Percentiles rank a stretch among this genome's conserved stretches.
These are phyloP conservation scores for Penicillium tannophilum DNA, from an alignment of 495 filamentous ascomycete species.

Conservation along the genomic window DNA sequence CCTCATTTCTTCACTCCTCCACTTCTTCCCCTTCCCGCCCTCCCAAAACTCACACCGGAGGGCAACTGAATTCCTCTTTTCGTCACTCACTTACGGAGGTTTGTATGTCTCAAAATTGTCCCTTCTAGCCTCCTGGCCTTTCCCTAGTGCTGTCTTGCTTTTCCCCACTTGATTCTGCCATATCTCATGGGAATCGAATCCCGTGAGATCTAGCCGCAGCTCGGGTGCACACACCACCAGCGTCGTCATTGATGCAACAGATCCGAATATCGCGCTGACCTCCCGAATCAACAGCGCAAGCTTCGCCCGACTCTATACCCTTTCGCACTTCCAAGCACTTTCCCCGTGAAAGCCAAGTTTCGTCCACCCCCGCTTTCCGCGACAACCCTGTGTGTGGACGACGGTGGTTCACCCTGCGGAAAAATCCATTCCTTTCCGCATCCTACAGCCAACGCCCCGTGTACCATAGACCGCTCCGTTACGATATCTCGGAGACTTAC, in stretches of 20 bases:
- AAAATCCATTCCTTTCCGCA: neutral
- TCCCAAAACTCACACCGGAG: constrained; percentile 23
- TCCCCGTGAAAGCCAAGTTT: constrained; percentile 4
- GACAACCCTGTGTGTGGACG: constrained; percentile 11
- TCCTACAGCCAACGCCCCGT: constrained; percentile 16
- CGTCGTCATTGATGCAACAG: constrained; percentile 26
- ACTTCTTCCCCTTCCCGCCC: constrained; percentile 16
- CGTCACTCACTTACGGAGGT: constrained; percentile 39
- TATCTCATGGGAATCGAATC: constrained; percentile 7
- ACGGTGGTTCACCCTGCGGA: constrained; percentile 1
- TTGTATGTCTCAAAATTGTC: constrained; percentile 12
- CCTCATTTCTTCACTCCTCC: constrained; percentile 13
- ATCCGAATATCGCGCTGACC: constrained; percentile 27
- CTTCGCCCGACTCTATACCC: constrained; percentile 32
- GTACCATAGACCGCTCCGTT: constrained; percentile 37
- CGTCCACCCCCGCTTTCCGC: constrained; percentile 15
- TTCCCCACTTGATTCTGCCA: neutral
- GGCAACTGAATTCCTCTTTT: constrained; percentile 16
- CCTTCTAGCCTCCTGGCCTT: neutral
- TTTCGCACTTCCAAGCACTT: constrained; percentile 3
- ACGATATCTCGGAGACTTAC: constrained; percentile 31
- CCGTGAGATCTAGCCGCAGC: constrained; percentile 19
- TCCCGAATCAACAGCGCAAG: constrained; percentile 33
- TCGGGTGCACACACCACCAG: constrained; percentile 26
- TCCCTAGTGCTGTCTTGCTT: constrained; percentile 5